phyloP scores from a whole-genome alignment of 192 early-diverging fungal genomes.

The Coemansia sp. region DNA sequence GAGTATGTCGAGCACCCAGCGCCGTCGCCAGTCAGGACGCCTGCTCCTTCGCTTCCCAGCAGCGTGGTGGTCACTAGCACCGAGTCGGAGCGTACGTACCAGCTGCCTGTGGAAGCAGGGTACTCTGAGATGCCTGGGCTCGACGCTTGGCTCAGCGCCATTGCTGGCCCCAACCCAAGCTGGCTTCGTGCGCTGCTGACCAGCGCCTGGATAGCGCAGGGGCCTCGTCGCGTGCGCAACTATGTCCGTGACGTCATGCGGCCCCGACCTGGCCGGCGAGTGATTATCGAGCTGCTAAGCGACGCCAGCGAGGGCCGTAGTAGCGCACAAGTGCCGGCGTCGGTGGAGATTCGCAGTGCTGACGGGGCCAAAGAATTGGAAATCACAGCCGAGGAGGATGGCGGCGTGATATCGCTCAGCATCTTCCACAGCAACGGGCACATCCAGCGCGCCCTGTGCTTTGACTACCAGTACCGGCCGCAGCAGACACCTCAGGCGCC shows the following conservation, averaged over 20 bases:
- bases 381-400: constrained; percentile 1
- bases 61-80: not conserved
- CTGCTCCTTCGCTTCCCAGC: not conserved
- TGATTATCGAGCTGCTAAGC: constrained; percentile 20
- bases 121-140: not conserved
- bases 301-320: not conserved
- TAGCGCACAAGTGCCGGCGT: not conserved
- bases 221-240: constrained; percentile 64
- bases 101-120: constrained; percentile 1
- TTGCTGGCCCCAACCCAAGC: constrained; percentile 68
- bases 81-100: constrained; percentile 16
- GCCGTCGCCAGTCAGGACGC: not conserved
- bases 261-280: constrained; percentile 61
- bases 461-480: constrained; percentile 79
- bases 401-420: constrained; percentile 51
- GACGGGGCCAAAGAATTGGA: constrained; percentile 19
- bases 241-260: constrained; percentile 65
- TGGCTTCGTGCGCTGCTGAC: constrained; percentile 89
- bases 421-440: constrained; percentile 52
- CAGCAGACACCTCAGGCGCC: constrained; percentile 70
- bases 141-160: constrained; percentile 64
- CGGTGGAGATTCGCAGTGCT: not conserved
- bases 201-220: constrained; percentile 75
- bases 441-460: constrained; percentile 67
- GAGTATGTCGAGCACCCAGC: constrained; percentile 11